Evolutionary conservation across 2,329 filamentous ascomycete genomes (phyloP).

Genomic region (Aspergillus persii): DNA sequence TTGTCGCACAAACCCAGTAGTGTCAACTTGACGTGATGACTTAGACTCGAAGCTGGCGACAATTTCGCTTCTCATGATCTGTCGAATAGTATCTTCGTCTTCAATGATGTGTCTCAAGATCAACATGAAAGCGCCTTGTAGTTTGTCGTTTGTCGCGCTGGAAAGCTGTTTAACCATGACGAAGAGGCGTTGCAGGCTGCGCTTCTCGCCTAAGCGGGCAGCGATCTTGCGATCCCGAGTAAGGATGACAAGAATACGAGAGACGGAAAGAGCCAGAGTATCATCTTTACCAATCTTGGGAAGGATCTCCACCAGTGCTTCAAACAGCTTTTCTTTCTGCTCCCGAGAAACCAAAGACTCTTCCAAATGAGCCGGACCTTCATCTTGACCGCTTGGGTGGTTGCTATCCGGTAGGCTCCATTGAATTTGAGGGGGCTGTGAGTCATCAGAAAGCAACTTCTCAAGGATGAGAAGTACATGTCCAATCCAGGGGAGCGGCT

Average conservation of each 20-base stretch:
- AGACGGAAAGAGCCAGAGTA: slow-evolving; percentile 75
- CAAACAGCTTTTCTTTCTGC: slow-evolving; percentile 69
- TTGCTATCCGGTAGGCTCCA: slow-evolving; percentile 62
- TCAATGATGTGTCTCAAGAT: slow-evolving; percentile 91
- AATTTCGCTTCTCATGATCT: slow-evolving; percentile 90
- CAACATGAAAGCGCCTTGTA: slow-evolving; percentile 75
- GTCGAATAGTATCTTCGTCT: slow-evolving; percentile 84
- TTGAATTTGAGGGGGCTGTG: slow-evolving; percentile 69
- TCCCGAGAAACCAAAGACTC: slow-evolving; percentile 62
- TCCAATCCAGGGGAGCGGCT: slow-evolving; percentile 87
- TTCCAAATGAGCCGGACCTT: slow-evolving; percentile 58
- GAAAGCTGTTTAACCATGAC: slow-evolving; percentile 93
- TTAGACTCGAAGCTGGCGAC: slow-evolving; percentile 67
- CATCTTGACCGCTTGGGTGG: slow-evolving; percentile 46
- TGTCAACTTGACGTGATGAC: slow-evolving; percentile 62
- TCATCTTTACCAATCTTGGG: slow-evolving; percentile 87
- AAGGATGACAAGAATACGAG: slow-evolving; percentile 81
- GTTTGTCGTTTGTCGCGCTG: slow-evolving; percentile 70
- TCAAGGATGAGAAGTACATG: slow-evolving; percentile 89
- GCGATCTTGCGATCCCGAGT: slow-evolving; percentile 77
- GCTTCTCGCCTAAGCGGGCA: slow-evolving; percentile 75
- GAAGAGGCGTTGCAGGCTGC: slow-evolving; percentile 84
- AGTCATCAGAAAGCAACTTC: slow-evolving; percentile 83
- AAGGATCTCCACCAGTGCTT: slow-evolving; percentile 76
- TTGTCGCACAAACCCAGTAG: slow-evolving; percentile 69